phyloP scores from a whole-genome alignment of 352 stramenopile species.

The Pythium chondricola region DNA sequence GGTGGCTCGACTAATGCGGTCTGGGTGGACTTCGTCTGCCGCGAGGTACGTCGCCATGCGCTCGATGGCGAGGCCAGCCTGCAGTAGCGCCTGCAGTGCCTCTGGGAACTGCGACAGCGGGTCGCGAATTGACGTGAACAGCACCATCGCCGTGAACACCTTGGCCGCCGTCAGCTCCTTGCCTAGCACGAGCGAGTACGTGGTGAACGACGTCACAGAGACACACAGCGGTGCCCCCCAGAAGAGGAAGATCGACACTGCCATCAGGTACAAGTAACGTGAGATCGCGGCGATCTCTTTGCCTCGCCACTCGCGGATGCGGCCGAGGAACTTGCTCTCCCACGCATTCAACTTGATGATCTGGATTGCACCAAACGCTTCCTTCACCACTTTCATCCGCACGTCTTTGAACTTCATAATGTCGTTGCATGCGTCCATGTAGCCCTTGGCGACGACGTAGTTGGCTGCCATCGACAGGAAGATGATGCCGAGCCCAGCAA shows the following conservation, averaged over 20 bases:
- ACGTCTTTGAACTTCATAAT: constrained; percentile 31
- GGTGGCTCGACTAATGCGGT: constrained; percentile 1
- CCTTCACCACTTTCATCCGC: constrained; percentile 38
- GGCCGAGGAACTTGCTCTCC: constrained; percentile 67
- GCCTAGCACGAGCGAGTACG: constrained; percentile 25
- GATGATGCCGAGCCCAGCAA: constrained; percentile 30
- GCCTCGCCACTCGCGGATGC: constrained; percentile 50
- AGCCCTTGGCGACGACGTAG: constrained; percentile 19
- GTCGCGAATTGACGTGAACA: constrained; percentile 22
- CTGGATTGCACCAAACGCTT: constrained; percentile 52
- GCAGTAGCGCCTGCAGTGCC: constrained; percentile 9
- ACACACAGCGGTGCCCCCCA: constrained; percentile 24
- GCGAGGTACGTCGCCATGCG: constrained; percentile 34
- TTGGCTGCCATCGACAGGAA: constrained; percentile 19
- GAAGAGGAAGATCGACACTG: constrained; percentile 49
- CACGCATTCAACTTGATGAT: constrained; percentile 91
- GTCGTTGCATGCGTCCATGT: constrained; percentile 7
- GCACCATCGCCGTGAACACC: constrained; percentile 25
- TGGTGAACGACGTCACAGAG: constrained; percentile 24
- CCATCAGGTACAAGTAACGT: constrained; percentile 58
- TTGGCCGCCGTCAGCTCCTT: constrained; percentile 25
- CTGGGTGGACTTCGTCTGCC: constrained; percentile 8
- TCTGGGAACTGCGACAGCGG: constrained; percentile 17
- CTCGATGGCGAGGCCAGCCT: constrained; percentile 11
- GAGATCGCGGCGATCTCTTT: constrained; percentile 58